Evolutionary conservation across 139 green algal genomes (phyloP), one percentile per base, ranked within the genome.

Genomic region (Chlamydomonas sp.): DNA sequence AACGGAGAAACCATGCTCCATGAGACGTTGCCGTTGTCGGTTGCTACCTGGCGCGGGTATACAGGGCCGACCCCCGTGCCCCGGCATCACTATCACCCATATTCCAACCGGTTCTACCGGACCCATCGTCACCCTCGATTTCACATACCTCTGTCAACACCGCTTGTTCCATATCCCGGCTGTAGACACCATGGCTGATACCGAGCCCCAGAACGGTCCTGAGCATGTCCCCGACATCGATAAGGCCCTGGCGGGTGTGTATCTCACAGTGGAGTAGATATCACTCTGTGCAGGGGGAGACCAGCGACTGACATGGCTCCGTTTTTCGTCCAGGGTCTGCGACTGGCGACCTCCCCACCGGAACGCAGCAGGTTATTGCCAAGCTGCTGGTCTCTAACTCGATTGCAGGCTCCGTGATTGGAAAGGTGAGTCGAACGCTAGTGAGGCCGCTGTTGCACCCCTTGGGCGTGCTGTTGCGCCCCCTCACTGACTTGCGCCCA

Each of bases 331-430:
- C 76, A 84, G 80, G 81, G 61, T 86, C 81, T 0, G 71, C 58
- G 2, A 85, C 75, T n/a, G 88, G 88, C 4, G 88, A 91, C 57
- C 62, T 83, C 8, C 88, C 88, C 0, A 91, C 88, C 0, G 88
- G 88, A 61, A 91, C 83, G 12, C 88, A 91, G 88, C 90, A 95
- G 78, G 92, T 93, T n/a, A 76, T 94, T 0, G 69, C 90, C 14
- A 96, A 96, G 90, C 85, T 96, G 58, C 89, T 96, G 78, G 93
- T 96, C 6, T 88, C 88, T 67, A 96, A 96, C 84, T 79, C 93
- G 12, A 91, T 94, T 49, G 93, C 93, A 10, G 93, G 93, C 68
- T 95, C 92, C 4, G 88, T 95, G 16, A 95, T 95, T 77, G 93
- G 93, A 31, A 95, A 95, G 91, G 93, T 90, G 63, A 83, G 75